Base-by-base conservation (phyloP, 2,329 filamentous ascomycete genomes). In the Penicillium brevicompactum region DNA sequence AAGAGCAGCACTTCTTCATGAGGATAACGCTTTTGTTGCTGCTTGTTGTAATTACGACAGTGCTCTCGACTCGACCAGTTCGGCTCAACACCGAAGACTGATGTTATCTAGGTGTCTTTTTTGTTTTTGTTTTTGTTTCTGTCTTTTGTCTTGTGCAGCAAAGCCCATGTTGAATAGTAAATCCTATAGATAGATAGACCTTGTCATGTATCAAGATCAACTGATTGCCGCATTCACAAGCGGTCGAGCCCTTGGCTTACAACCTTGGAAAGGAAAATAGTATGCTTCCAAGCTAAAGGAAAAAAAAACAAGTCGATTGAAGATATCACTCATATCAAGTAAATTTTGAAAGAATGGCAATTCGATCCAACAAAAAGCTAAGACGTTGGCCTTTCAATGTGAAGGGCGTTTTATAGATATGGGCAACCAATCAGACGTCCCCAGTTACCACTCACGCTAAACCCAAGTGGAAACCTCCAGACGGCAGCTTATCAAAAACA, bases 31-130 rank as follows among this genome's bases (percentile, higher is more conserved):
- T 53, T 46, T 46, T 41, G 31, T 30, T 43, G 46, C 16, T 51
- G 41, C 47, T 42, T 51, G 46, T 51, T 55, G 47, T 55, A 51
- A 55, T 51, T 55, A 55, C 52, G 47, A 46, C 52, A 55, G 47
- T 55, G 47, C 47, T 51, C 42, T 30, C 32, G 24, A 53, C 37
- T 49, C 27, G 38, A 55, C 50, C 42, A 41, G 41, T 51, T 41
- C 34, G 34, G 34, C 34, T 37, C 13, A n/a, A 5, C 41, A 32
- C 32, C 31, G 34, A 31, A 44, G 51, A 47, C 21, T 46, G 18
- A 46, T 51, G 41, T 41, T 55, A 51, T 45, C 41, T 50, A 51
- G 32, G 47, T 45, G 32, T 21, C 14, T 51, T 43, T 16, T 32
- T 22, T 38, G 34, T 38, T 38, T 16, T 34, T 50, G 9, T 34